Conservation (phyloP, 1,284 basidiomycete genomes). For the Boletellus deceptivus region DNA sequence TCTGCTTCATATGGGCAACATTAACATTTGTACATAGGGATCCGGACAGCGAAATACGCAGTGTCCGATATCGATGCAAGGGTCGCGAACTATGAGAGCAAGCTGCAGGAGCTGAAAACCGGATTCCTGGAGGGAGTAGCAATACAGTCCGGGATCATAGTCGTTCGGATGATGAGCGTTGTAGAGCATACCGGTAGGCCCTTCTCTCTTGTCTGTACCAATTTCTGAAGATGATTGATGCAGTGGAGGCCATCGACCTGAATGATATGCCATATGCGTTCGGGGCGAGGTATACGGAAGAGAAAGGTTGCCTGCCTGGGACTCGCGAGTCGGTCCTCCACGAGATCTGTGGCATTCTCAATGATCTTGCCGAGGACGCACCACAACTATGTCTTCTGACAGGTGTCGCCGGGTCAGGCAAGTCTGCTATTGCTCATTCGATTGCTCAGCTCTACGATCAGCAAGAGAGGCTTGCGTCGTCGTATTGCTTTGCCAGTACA, state of each 20-base stretch:
- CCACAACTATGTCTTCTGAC: constrained; percentile 1
- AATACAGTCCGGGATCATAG: neutral
- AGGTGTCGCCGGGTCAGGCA: neutral
- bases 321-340: neutral
- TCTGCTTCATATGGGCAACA: neutral
- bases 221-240: too few species aligned
- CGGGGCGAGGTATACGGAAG: neutral
- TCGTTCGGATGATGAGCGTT: neutral
- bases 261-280: neutral
- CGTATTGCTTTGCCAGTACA: neutral
- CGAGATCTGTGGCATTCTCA: constrained; percentile 16
- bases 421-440: neutral
- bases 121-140: neutral
- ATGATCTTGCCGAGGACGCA: neutral
- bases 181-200: neutral
- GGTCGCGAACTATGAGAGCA: neutral
- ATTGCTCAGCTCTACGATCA: neutral
- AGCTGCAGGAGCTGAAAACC: neutral
- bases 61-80: neutral
- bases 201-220: neutral
- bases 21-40: neutral
- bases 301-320: neutral
- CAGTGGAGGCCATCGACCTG: neutral
- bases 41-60: neutral
- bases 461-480: neutral